Conservation (phyloP, 2,329 filamentous ascomycete species). For the Xylaria sp. region DNA sequence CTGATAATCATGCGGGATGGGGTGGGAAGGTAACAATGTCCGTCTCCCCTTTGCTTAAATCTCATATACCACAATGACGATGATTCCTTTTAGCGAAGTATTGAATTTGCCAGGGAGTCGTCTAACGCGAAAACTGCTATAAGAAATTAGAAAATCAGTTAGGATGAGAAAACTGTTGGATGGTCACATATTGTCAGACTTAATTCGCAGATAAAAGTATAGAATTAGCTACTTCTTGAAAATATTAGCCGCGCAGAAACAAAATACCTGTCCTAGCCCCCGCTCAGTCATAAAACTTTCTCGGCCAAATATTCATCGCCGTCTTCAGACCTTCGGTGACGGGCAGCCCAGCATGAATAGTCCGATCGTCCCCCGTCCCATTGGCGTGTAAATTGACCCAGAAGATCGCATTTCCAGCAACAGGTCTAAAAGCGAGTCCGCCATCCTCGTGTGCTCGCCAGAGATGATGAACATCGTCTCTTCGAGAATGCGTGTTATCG, state of each 20-base stretch:
- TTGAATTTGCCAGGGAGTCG: background rate
- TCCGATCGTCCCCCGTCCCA: slow-evolving; percentile 54
- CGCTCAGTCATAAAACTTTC: slow-evolving; percentile 40
- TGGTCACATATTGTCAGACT: background rate
- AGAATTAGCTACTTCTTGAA: background rate
- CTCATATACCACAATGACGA: background rate
- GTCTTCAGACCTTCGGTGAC: slow-evolving; percentile 55
- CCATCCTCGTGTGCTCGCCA: slow-evolving; percentile 54
- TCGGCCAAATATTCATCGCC: slow-evolving; percentile 60
- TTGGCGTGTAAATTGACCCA: slow-evolving; percentile 58
- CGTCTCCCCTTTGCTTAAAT: background rate
- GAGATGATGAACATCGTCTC: slow-evolving; percentile 33
- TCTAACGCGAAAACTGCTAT: background rate
- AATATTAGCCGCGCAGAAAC: background rate
- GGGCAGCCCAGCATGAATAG: slow-evolving; percentile 55
- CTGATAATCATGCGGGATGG: background rate
- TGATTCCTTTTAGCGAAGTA: background rate
- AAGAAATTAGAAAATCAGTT: background rate
- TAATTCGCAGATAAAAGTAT: background rate
- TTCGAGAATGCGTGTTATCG: slow-evolving; percentile 30
- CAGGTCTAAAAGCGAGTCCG: slow-evolving; percentile 54
- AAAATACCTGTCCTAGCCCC: background rate
- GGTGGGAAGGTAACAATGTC: background rate
- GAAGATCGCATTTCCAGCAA: slow-evolving; percentile 57
- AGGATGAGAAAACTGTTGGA: background rate